Evolutionary conservation across 495 filamentous ascomycete genomes (phyloP).

Genomic region (Penicillium macrosclerotiorum): DNA sequence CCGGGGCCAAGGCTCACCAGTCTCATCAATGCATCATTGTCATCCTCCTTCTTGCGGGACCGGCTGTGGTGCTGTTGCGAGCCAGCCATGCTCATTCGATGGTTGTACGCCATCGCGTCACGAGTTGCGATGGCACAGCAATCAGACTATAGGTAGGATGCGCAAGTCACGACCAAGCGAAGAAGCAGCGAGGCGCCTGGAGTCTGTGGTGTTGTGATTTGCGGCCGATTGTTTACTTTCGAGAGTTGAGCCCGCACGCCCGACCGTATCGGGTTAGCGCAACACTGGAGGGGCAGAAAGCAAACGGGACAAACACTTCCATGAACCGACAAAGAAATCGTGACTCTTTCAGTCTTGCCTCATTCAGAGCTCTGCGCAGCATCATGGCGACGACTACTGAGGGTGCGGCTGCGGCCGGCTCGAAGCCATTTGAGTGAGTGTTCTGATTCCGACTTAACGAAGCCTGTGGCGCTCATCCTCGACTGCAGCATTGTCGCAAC

Average conservation of each 20-base stretch:
- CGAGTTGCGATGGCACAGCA: background rate
- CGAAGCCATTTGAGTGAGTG: slow-evolving; percentile 46
- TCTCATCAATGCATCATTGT: slow-evolving; percentile 84
- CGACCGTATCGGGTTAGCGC: slow-evolving; percentile 37
- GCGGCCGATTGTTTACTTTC: slow-evolving; percentile 39
- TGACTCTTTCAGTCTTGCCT: slow-evolving; percentile 28
- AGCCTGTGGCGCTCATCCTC: slow-evolving; percentile 16
- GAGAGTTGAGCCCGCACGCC: slow-evolving; percentile 29
- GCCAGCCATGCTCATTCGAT: slow-evolving; percentile 66
- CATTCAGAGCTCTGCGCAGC: slow-evolving; percentile 8
- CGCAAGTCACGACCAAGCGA: slow-evolving; percentile 1
- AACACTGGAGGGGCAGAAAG: slow-evolving; percentile 30
- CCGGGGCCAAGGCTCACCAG: slow-evolving; percentile 50
- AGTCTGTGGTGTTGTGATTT: slow-evolving; percentile 26
- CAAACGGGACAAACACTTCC: slow-evolving; percentile 45
- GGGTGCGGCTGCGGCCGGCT: slow-evolving; percentile 21
- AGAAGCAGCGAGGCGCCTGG: slow-evolving; percentile 1
- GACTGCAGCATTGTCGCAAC: slow-evolving; percentile 53
- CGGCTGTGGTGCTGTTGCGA: slow-evolving; percentile 59
- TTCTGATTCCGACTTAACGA: background rate
- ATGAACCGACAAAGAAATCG: slow-evolving; percentile 21
- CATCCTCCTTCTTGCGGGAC: slow-evolving; percentile 74
- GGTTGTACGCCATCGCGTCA: slow-evolving; percentile 56
- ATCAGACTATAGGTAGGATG: background rate
- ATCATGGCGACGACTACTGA: slow-evolving; percentile 36